Percentiles rank a stretch among this genome's conserved stretches.
Evolutionary conservation across 148 eudicot genomes (phyloP).

Genomic region (Rhododendron williamsianum): DNA sequence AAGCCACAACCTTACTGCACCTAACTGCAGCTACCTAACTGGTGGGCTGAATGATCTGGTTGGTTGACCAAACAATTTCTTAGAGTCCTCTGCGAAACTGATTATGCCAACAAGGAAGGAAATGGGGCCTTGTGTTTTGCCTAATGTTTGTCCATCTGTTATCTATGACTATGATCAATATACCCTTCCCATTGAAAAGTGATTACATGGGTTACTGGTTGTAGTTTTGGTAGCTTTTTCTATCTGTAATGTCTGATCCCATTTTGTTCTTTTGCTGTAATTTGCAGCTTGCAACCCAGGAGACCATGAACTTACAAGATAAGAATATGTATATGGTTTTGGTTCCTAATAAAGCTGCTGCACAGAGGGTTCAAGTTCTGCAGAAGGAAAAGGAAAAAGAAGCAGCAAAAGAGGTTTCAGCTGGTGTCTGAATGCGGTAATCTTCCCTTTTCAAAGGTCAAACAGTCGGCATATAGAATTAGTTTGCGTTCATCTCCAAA

Average conservation of each 20-base stretch:
- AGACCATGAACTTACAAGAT: conserved; percentile 66
- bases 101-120: not conserved
- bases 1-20: not conserved
- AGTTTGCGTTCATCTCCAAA: not conserved
- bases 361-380: conserved; percentile 54
- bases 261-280: not conserved
- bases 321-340: conserved; percentile 59
- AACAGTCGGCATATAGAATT: no score
- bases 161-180: not conserved
- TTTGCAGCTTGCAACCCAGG: conserved; percentile 73
- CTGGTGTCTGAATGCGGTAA: conserved; percentile 16
- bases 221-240: not conserved
- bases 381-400: conserved; percentile 54
- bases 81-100: not conserved
- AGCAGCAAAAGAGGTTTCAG: conserved; percentile 52
- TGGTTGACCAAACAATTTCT: not conserved
- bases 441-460: not conserved
- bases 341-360: conserved; percentile 68
- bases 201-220: not conserved
- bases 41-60: not conserved
- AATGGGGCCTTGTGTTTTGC: not conserved
- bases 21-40: not conserved
- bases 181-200: not conserved
- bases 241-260: not conserved
- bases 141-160: not conserved